Evolutionary conservation across 441 rosid genomes (phyloP), one percentile per base, ranked within the genome.

Genomic region (Geranium incanum): DNA sequence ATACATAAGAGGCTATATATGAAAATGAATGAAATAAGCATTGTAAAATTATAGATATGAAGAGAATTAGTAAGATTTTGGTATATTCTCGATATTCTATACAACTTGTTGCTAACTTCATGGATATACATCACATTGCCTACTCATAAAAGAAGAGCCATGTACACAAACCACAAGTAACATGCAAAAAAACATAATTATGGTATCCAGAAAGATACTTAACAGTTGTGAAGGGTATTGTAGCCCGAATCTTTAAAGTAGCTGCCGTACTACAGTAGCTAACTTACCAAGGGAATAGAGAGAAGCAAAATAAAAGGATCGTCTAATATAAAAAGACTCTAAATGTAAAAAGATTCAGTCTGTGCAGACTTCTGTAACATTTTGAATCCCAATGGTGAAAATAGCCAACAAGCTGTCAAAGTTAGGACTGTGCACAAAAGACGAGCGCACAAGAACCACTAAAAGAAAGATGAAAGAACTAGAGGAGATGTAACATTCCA

Each of bases 91-190:
- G 5, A 52, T 16, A 52, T 52, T 52, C 16, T n/a, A 52, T 52
- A 52, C 18, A 52, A n/a, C n/a, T 52, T 5, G 1, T 4, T 52
- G 16, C 60, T 12, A 63, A 21, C 38, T 21, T 63, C 23, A 57
- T 63, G 8, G 15, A 63, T 18, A 6, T 19, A 43, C 12, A 5
- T 55, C 60, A 52, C n/a, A 23, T 63, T 21, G 23, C 5, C 18
- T 64, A 41, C 18, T 21, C 60, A 16, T 52, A 60, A 63, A 70
- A 28, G 23, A 41, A 15, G 21, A 19, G 13, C 55, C 73, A 39
- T 5, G 23, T 7, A 41, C 12, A 59, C 18, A 15, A 57, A n/a
- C 23, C 19, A 57, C 4, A 57, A 59, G 21, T 15, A 59, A 7
- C 21, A 59, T 15, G 16, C 28, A 59, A n/a, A 59, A 5, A 5